A percentile compares a stretch with the other conserved stretches of the same genome.
Evolutionary conservation across 2,329 filamentous ascomycete species (phyloP).

Genomic region (Ramichloridium luteum): DNA sequence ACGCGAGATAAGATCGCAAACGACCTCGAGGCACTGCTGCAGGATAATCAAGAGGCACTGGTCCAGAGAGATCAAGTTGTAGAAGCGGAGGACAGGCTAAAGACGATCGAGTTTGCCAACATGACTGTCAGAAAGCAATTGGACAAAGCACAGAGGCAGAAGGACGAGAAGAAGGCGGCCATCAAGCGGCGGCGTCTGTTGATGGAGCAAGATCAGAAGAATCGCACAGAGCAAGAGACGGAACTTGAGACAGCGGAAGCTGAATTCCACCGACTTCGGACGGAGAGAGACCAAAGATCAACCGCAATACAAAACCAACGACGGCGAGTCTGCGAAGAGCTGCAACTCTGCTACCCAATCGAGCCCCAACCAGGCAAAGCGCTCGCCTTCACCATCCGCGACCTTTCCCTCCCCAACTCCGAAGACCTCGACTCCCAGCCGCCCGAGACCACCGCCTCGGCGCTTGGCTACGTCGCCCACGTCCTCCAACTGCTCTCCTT

Average conservation of each 20-base stretch:
- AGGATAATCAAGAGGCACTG: conserved; percentile 28
- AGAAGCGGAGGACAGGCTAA: conserved; percentile 33
- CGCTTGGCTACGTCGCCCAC: conserved; percentile 67
- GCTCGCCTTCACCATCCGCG: conserved; percentile 73
- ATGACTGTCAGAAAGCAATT: conserved; percentile 54
- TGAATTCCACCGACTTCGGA: conserved; percentile 31
- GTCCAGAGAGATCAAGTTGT: conserved; percentile 24
- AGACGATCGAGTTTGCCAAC: conserved; percentile 41
- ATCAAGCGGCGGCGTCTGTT: conserved; percentile 53
- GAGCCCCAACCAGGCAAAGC: conserved; percentile 51
- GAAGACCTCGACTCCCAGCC: conserved; percentile 53
- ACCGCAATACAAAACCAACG: conserved; percentile 73
- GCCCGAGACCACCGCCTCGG: conserved; percentile 66
- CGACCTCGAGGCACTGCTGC: conserved; percentile 55
- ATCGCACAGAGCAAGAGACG: conserved; percentile 16
- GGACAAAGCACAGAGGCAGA: conserved; percentile 47
- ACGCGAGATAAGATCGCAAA: conserved; percentile 60
- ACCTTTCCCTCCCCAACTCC: conserved; percentile 67
- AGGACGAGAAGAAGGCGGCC: conserved; percentile 55
- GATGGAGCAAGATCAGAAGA: conserved; percentile 41
- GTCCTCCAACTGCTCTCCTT: conserved; percentile 65
- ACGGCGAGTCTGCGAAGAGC: conserved; percentile 74
- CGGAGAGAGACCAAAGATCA: conserved; percentile 35
- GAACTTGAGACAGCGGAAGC: conserved; percentile 46
- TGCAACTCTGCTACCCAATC: conserved; percentile 70